A percentile compares a stretch with the other conserved stretches of the same genome.
Evolutionary conservation across 2,329 filamentous ascomycete species (phyloP).

Genomic region (Metarhizium brunneum): DNA sequence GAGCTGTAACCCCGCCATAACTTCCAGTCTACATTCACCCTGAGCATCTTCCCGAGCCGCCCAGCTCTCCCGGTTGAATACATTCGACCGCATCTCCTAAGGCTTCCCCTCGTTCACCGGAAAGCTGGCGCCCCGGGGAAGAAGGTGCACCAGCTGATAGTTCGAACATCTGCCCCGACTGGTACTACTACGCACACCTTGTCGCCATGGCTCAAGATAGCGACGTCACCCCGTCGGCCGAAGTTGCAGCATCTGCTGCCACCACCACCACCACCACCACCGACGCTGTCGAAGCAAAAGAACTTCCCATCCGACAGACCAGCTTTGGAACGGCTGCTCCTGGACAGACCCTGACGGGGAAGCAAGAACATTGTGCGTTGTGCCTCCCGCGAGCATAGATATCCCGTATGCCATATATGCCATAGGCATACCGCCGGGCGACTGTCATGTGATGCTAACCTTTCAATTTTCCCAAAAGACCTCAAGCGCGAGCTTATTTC

Average conservation of each 20-base stretch:
- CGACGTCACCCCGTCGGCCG: background rate
- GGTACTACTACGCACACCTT: background rate
- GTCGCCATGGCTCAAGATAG: slow-evolving; percentile 4
- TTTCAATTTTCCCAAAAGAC: slow-evolving; percentile 41
- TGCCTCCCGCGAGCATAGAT: background rate
- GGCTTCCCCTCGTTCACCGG: too few relatives aligned
- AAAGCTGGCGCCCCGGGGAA: too few relatives aligned
- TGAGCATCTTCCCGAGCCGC: too few relatives aligned
- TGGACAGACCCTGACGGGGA: slow-evolving; percentile 64
- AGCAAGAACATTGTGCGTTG: slow-evolving; percentile 88
- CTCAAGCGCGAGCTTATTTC: slow-evolving; percentile 92
- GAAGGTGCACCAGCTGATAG: too few relatives aligned
- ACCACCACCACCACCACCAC: background rate
- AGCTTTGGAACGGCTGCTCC: slow-evolving; percentile 24
- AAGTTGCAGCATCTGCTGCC: background rate
- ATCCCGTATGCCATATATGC: background rate
- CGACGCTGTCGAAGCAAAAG: slow-evolving; percentile 9
- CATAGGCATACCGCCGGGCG: background rate
- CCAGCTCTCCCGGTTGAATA: too few relatives aligned
- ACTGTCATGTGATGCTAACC: slow-evolving; percentile 11
- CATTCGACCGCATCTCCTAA: too few relatives aligned
- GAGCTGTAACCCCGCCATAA: too few relatives aligned
- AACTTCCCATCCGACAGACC: slow-evolving; percentile 21
- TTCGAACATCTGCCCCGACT: too few relatives aligned
- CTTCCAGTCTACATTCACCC: too few relatives aligned